Evolutionary conservation across 306 rosid genomes (phyloP).

Genomic region (Quillaja saponaria): DNA sequence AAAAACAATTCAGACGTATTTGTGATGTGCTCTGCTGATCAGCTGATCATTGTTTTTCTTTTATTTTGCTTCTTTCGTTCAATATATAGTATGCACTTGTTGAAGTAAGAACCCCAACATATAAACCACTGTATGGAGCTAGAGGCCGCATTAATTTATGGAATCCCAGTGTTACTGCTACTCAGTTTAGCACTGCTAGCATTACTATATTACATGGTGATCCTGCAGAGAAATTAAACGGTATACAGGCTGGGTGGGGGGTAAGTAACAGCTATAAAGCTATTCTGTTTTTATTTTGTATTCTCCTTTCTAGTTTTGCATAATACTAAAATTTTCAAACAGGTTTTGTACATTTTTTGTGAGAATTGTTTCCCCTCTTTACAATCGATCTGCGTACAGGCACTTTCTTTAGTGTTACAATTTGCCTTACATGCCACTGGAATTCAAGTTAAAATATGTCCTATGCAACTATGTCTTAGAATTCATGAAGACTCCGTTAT

Average conservation of each 20-base stretch:
- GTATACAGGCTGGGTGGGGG: constrained; percentile 31
- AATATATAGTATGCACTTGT: constrained; percentile 24
- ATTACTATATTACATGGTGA: constrained; percentile 14
- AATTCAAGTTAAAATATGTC: too few relatives aligned
- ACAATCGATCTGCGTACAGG: too few relatives aligned
- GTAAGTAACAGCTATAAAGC: constrained; percentile 15
- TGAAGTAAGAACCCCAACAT: not conserved
- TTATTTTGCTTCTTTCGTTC: not conserved
- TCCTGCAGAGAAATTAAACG: not conserved
- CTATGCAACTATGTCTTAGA: too few relatives aligned
- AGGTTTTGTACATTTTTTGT: too few relatives aligned
- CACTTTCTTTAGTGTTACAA: too few relatives aligned
- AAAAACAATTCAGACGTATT: too few relatives aligned
- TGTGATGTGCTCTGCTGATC: not conserved
- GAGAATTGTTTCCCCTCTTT: too few relatives aligned
- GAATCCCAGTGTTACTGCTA: constrained; percentile 17
- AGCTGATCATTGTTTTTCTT: not conserved
- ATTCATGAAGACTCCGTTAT: too few relatives aligned
- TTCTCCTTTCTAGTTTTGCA: too few relatives aligned
- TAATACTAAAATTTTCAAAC: too few relatives aligned
- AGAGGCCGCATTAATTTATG: constrained; percentile 17
- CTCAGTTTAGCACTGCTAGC: constrained; percentile 27
- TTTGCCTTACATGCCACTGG: too few relatives aligned
- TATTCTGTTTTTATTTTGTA: too few relatives aligned
- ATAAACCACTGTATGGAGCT: not conserved